Conservation (phyloP, 1,139 yeast genomes). For the Spencermartinsiella ligniputridi region DNA sequence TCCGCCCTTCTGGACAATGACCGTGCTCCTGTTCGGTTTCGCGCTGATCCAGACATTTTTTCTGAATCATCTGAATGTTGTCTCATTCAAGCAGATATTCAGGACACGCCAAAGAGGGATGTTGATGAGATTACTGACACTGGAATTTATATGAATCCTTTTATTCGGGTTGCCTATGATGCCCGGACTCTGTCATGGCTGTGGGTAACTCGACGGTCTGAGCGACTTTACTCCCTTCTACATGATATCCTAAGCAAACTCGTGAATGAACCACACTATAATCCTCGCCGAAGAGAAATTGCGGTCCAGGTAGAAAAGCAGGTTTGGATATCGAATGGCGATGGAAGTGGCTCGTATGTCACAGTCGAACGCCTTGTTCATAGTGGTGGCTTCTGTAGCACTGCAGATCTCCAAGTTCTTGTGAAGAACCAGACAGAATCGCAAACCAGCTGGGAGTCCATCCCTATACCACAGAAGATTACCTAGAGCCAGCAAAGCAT, state of each 20-base stretch:
- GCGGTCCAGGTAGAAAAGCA: slow-evolving; percentile 1
- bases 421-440: not conserved
- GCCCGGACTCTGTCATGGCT: slow-evolving; percentile 10
- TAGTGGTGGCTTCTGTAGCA: slow-evolving; percentile 2
- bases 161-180: slow-evolving; percentile 17
- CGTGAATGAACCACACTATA: slow-evolving; percentile 12
- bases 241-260: slow-evolving; percentile 12
- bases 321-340: not conserved
- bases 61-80: slow-evolving; percentile 20
- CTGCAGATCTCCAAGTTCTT: not conserved
- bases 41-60: slow-evolving; percentile 12
- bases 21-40: slow-evolving; percentile 5
- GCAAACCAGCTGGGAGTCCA: not conserved
- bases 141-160: slow-evolving; percentile 17
- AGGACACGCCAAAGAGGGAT: slow-evolving; percentile 4
- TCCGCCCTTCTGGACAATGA: not conserved
- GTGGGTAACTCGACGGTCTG: slow-evolving; percentile 13
- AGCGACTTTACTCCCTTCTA: slow-evolving; percentile 14
- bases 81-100: slow-evolving; percentile 16
- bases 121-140: slow-evolving; percentile 2
- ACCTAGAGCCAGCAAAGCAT: too few species aligned
- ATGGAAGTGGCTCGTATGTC: not conserved
- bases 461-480: too few species aligned
- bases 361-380: not conserved
- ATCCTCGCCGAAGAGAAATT: slow-evolving; percentile 4